phyloP scores from a whole-genome alignment of 306 rosid genomes.

The Gastrolobium villosum region DNA sequence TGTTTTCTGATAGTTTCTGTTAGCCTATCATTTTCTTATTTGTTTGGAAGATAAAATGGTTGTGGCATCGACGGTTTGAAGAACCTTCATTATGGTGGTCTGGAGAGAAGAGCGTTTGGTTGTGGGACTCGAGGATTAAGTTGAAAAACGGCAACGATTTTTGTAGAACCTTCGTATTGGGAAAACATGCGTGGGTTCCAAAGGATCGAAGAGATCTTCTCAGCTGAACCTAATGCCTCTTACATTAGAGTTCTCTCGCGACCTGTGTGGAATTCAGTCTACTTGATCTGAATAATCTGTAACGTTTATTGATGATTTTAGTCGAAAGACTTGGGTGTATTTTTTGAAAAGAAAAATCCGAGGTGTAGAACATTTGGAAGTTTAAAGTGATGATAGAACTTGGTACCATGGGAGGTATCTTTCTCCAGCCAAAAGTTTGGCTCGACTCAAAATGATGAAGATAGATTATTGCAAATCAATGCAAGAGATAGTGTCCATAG shows the following conservation, averaged over 20 bases:
- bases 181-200: too few species aligned
- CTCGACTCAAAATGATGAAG: slow-evolving; percentile 8
- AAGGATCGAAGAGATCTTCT: slow-evolving; percentile 40
- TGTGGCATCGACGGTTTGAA: too few species aligned
- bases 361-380: slow-evolving; percentile 36
- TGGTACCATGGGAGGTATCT: background rate
- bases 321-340: too few species aligned
- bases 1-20: too few species aligned
- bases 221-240: background rate
- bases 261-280: slow-evolving; percentile 17
- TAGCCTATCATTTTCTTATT: too few species aligned
- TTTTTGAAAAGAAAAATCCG: too few species aligned
- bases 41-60: too few species aligned
- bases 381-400: background rate
- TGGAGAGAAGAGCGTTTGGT: too few species aligned
- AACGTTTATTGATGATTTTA: slow-evolving; percentile 35
- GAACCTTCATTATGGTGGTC: too few species aligned
- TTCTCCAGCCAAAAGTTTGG: slow-evolving; percentile 44
- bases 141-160: too few species aligned
- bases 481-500: slow-evolving; percentile 29
- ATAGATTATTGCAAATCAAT: slow-evolving; percentile 11
- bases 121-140: too few species aligned
- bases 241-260: background rate
- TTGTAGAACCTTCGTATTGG: too few species aligned
- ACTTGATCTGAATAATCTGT: background rate